Evolutionary conservation across 768 basidiomycete species (phyloP).

Genomic region (Pleurotus eryngii): DNA sequence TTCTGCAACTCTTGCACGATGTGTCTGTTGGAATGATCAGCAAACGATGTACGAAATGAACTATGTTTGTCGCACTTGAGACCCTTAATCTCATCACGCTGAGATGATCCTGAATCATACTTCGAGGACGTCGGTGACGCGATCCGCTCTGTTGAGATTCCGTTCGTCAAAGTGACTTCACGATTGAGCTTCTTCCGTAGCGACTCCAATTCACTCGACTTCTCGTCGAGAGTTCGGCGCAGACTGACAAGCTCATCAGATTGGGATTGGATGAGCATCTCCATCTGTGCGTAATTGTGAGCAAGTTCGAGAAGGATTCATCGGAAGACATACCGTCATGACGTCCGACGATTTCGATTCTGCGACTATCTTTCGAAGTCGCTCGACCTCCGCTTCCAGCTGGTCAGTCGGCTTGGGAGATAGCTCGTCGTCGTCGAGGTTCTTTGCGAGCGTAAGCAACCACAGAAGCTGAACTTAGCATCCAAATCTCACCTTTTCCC

Average conservation of each 20-base stretch:
- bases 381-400: slow-evolving; percentile 52
- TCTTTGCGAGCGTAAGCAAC: slow-evolving; percentile 34
- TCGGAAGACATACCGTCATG: slow-evolving; percentile 16
- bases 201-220: slow-evolving; percentile 49
- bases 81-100: slow-evolving; percentile 70
- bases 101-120: slow-evolving; percentile 43
- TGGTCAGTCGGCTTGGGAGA: slow-evolving; percentile 20
- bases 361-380: slow-evolving; percentile 47
- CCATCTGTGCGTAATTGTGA: slow-evolving; percentile 19
- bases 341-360: slow-evolving; percentile 26
- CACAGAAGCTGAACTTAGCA: neutral
- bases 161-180: slow-evolving; percentile 48
- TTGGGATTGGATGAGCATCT: slow-evolving; percentile 23
- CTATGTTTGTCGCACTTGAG: slow-evolving; percentile 55
- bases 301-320: neutral
- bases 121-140: slow-evolving; percentile 40
- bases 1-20: slow-evolving; percentile 88
- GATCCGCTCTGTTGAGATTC: slow-evolving; percentile 28
- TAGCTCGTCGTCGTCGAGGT: slow-evolving; percentile 44
- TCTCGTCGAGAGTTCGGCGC: slow-evolving; percentile 27
- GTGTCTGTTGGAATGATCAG: slow-evolving; percentile 42
- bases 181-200: slow-evolving; percentile 59
- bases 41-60: no score
- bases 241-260: slow-evolving; percentile 25
- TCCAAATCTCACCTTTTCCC: slow-evolving; percentile 66